phyloP scores from a whole-genome alignment of 1,139 yeast species.

The Saccharomyces hybrid region DNA sequence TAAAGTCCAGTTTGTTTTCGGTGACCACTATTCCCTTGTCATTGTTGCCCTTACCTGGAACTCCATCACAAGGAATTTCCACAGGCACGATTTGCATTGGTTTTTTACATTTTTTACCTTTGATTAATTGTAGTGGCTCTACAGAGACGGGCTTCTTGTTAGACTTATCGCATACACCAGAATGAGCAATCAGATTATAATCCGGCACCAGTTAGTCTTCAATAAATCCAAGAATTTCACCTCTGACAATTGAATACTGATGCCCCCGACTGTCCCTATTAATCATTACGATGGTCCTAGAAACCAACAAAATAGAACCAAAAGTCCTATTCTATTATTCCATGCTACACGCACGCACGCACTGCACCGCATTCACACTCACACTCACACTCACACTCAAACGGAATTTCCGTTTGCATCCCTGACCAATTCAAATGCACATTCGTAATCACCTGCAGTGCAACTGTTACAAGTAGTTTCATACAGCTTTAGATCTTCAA shows the following conservation, averaged over 20 bases:
- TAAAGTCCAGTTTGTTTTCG: constrained; percentile 31
- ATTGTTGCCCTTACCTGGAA: constrained; percentile 9
- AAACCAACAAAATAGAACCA: no score
- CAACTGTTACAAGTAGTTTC: constrained; percentile 60
- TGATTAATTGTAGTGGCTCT: constrained; percentile 33
- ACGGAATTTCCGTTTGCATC: constrained; percentile 35
- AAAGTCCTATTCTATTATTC: no score
- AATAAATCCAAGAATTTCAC: no score
- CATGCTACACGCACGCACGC: no score
- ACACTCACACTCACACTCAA: no score
- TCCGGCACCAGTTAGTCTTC: constrained; percentile 49
- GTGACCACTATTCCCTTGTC: constrained; percentile 17
- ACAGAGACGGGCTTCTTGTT: constrained; percentile 15
- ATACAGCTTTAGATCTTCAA: constrained; percentile 48
- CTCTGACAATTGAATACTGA: no score
- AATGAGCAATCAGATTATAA: constrained; percentile 27
- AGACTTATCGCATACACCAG: constrained; percentile 31
- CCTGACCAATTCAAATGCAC: constrained; percentile 50
- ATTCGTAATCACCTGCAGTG: constrained; percentile 61
- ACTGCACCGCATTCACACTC: no score
- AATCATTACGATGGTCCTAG: no score
- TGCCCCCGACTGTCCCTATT: no score
- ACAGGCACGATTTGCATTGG: constrained; percentile 16
- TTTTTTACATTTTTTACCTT: constrained; percentile 44
- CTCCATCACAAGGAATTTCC: constrained; percentile 30